Conservation (phyloP, 805 yeast species). For the Ogataea ramenticola region DNA sequence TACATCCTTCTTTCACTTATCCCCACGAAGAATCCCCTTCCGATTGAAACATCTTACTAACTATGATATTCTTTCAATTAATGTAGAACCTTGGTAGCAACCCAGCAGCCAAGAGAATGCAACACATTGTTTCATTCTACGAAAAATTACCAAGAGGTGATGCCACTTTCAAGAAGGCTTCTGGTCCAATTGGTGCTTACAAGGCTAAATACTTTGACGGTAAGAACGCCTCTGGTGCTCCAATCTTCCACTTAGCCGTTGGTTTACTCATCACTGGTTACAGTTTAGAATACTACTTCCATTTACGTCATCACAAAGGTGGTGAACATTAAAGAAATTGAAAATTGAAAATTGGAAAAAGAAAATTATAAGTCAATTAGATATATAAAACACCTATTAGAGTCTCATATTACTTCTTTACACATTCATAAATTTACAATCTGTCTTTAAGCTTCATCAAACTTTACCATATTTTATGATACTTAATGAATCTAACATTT, state of each 20-base stretch:
- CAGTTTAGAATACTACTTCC: conserved; percentile 90
- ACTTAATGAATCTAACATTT: neutral
- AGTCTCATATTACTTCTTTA: neutral
- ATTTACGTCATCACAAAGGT: conserved; percentile 56
- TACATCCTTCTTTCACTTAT: too few species aligned
- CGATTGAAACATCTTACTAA: too few species aligned
- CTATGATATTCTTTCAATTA: conserved; percentile 1
- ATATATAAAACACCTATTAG: too few species aligned
- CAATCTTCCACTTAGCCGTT: conserved; percentile 69
- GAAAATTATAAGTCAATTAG: too few species aligned
- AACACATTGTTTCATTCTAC: conserved; percentile 91
- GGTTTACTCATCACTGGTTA: conserved; percentile 72
- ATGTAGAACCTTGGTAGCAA: conserved; percentile 80
- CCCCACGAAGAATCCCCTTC: too few species aligned
- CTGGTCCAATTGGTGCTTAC: conserved; percentile 68
- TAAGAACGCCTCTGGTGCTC: conserved; percentile 77
- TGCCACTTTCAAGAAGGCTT: conserved; percentile 68
- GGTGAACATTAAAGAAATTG: conserved; percentile 31
- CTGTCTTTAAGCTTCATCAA: too few species aligned
- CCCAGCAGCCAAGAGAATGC: conserved; percentile 96
- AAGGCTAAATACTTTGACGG: conserved; percentile 81
- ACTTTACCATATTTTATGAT: neutral
- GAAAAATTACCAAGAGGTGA: conserved; percentile 92
- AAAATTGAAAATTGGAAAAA: neutral
- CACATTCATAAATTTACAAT: too few species aligned